Base-by-base conservation (phyloP, 345 rosid species). In the Populus deltoides region DNA sequence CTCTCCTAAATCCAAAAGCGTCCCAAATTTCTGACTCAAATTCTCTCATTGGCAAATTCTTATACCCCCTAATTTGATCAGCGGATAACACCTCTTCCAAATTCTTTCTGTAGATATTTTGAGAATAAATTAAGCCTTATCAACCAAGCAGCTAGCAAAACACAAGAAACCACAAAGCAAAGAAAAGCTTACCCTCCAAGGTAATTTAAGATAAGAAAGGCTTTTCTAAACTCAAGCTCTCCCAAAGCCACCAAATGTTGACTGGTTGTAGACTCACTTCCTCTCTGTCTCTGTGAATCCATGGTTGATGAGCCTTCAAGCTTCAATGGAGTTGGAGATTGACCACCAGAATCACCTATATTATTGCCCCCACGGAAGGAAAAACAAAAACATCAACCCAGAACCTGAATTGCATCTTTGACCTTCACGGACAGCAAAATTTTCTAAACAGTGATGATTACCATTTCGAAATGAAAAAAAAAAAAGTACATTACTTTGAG, bases 221-320 rank as follows among this genome's bases (percentile, higher is more conserved):
- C 88, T 66, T 90, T 92, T 16, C 88, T 80, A 51, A 92, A 92
- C 68, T 92, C 93, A 1, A 92, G 90, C 41, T 89, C 91, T 20
- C 88, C 82, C 68, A 91, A 79, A 5, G 93, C 94, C 68, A 75
- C 66, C 17, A 87, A 69, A 68, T 87, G 88, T 6, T 90, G 78
- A 68, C 77, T 83, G 7, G 18, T 35, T 24, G 22, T 35, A 18
- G 31, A 45, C 49, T 45, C 17, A 12, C 49, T 45, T 11, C 49
- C 17, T 45, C 49, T 13, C 15, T 45, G 49, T 45, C 49, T 45
- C 1, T 45, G 17, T 45, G 49, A 45, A 45, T 12, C 17, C 49
- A 45, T 45, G 16, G 5, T 45, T 45, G 49, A 45, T 45, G 17
- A 45, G 12, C 17, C 49, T 45, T 45, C 16, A 45, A 45, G 49